Base-by-base conservation (phyloP, 2,329 filamentous ascomycete genomes). In the Fusarium virguliforme region DNA sequence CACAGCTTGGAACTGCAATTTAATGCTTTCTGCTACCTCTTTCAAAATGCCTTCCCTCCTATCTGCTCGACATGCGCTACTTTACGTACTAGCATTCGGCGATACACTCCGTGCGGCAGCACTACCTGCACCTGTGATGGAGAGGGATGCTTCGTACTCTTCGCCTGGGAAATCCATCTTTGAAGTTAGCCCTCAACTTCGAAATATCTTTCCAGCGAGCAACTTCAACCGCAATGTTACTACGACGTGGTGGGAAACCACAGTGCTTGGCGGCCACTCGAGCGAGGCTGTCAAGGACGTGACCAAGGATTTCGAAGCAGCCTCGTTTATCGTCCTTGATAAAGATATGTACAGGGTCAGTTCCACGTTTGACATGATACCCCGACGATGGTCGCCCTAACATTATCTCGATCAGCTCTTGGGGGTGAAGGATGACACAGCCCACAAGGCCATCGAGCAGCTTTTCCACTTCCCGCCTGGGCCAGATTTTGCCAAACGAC, bases 191-290 rank as follows among this genome's bases (percentile, higher is more conserved):
- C 38, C 38, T 22, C 9, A n/a, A 22, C 38, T 41, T 22, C 43
- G 24, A 13, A 71, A 69, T 26, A 32, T 69, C 4, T 71, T 58
- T 22, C 68, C 66, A 3, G 68, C 66, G 4, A 26, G 12, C 0
- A 69, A 71, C 50, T 71, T 71, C 58, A 70, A 71, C 32, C 66
- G 68, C 28, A 57, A 65, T 22, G 66, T 71, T 4, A 64, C 63
- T 6, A 69, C 63, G 3, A 54, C 63, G 0, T 71, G 63, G 66
- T 71, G 68, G 68, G 22, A 64, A 18, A 18, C 18, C 8, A 71
- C 56, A 10, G 18, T 18, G 18, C 18, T 18, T 18, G 18, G 18
- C 2, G 18, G 18, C 18, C 18, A 18, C 18, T 18, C 18, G 18
- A 18, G 18, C 18, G 22, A 60, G 6, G 4, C 48, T 4, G 46